Base-by-base conservation (phyloP, 768 basidiomycete species). In the Panellus pusillus region DNA sequence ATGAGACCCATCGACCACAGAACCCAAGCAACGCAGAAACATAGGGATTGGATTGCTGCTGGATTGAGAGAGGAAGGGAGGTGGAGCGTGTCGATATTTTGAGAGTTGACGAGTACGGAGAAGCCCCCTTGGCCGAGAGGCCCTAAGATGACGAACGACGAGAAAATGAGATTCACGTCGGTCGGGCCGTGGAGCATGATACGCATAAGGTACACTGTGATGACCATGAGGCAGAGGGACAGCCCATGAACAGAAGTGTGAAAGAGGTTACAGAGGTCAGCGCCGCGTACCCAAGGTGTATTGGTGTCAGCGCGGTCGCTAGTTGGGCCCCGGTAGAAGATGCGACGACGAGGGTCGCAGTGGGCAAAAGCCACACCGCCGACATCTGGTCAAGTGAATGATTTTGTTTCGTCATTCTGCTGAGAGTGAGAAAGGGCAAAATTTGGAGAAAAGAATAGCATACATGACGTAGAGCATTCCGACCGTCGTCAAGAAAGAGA, bases 311-410 rank as follows among this genome's bases (percentile, higher is more conserved):
- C 8, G 77, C 69, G 0, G 65, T 59, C 2, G 78, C 78, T 20
- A 87, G 62, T 47, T 79, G 66, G 2, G 74, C 80, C 1, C 86
- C 84, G 0, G 79, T 72, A 3, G 84, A 80, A 0, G 82, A 77
- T 1, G 76, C 78, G 62, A 88, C 86, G 42, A 86, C 74, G 18
- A 80, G 72, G 0, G 84, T 73, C 15, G 87, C 79, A 17, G 83
- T 73, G 0, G 86, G 86, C 20, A 87, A 77, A 17, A 86, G 68
- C 84, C 84, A 87, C 1, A 77, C 56, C n/a, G 78, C 66, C 0
- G 79, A 77, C 70, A 84, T 73, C 6, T 70, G 65, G 12, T 69
- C 65, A 4, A 79, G 61, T 0, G 76, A 66, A 55, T 86, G 82
- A 2, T 72, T 64, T 5, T 87, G 86, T n/a, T 70, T 72, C 0